A percentile compares a stretch with the other conserved stretches of the same genome.
Conservation (phyloP, 352 stramenopile genomes). For the Pythium coloratum region DNA sequence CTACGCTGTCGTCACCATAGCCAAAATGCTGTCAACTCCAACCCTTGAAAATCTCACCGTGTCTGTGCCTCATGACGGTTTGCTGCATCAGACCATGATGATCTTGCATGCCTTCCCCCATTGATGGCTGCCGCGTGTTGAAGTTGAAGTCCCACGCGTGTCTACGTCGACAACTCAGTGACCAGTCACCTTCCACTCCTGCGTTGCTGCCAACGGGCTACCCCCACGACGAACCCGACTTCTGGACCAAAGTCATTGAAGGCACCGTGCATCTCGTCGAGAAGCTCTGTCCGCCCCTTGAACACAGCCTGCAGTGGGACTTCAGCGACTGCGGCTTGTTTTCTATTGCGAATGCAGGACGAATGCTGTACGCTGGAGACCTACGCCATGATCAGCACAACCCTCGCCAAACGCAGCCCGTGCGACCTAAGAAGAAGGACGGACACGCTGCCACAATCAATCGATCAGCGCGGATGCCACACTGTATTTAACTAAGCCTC, state of each 20-base stretch:
- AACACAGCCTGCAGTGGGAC: slow-evolving; percentile 21
- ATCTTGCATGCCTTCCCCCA: neutral
- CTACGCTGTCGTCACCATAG: too few species aligned
- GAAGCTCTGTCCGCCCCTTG: slow-evolving; percentile 18
- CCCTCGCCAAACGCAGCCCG: slow-evolving; percentile 16
- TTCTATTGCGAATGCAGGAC: slow-evolving; percentile 3
- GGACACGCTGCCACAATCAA: neutral
- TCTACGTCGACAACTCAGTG: neutral
- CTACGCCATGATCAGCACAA: neutral
- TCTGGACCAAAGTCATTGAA: slow-evolving; percentile 18
- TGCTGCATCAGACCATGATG: neutral
- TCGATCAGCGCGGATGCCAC: neutral
- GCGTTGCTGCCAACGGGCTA: neutral
- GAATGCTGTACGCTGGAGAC: slow-evolving; percentile 10
- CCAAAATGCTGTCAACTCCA: too few species aligned
- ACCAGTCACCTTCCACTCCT: too few species aligned
- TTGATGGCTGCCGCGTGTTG: neutral
- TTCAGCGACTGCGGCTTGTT: slow-evolving; percentile 7
- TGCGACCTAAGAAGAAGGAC: slow-evolving; percentile 11
- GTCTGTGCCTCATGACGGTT: too few species aligned
- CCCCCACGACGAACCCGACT: neutral
- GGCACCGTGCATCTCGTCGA: slow-evolving; percentile 20
- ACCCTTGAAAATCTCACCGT: too few species aligned
- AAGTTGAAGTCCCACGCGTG: neutral
- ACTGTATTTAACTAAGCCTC: neutral